A percentile compares a stretch with the other conserved stretches of the same genome.
Conservation (phyloP, 2,329 filamentous ascomycete species). For the Trichoderma sp. region DNA sequence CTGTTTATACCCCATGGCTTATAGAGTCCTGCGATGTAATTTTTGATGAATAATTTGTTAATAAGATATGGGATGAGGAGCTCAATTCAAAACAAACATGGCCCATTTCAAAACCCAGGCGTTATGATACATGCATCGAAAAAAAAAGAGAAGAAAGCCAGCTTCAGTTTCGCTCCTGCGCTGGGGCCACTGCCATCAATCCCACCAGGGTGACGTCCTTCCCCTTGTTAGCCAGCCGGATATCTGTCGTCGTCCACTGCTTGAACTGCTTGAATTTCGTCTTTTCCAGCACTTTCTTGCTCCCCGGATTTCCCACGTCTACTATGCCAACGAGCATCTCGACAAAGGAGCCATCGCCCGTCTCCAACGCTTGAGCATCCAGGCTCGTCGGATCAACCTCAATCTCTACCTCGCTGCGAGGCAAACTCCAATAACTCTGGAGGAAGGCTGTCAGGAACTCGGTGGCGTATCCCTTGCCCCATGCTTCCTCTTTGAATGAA, state of each 20-base stretch:
- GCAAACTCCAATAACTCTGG: conserved; percentile 41
- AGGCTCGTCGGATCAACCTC: conserved; percentile 36
- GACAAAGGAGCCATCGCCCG: not conserved
- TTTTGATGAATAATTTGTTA: too few relatives aligned
- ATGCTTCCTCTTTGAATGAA: conserved; percentile 44
- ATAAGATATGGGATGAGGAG: too few relatives aligned
- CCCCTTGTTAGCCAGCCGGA: not conserved
- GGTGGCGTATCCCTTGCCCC: conserved; percentile 50
- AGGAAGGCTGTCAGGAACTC: conserved; percentile 48
- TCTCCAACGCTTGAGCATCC: not conserved
- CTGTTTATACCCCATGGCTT: not conserved
- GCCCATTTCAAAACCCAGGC: accelerated
- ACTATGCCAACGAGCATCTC: not conserved
- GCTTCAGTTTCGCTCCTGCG: not conserved
- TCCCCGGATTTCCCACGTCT: not conserved
- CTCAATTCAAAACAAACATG: not conserved
- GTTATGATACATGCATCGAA: not conserved
- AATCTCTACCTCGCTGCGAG: conserved; percentile 38
- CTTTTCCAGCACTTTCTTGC: conserved; percentile 1
- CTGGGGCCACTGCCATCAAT: not conserved
- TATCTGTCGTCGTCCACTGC: not conserved
- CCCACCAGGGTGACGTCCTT: not conserved
- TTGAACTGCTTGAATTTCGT: not conserved
- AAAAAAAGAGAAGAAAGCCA: not conserved
- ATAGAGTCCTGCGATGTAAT: not conserved